A percentile compares a stretch with the other conserved stretches of the same genome.
Evolutionary conservation across 805 yeast genomes (phyloP).

Genomic region (Starmerella vaccinii): DNA sequence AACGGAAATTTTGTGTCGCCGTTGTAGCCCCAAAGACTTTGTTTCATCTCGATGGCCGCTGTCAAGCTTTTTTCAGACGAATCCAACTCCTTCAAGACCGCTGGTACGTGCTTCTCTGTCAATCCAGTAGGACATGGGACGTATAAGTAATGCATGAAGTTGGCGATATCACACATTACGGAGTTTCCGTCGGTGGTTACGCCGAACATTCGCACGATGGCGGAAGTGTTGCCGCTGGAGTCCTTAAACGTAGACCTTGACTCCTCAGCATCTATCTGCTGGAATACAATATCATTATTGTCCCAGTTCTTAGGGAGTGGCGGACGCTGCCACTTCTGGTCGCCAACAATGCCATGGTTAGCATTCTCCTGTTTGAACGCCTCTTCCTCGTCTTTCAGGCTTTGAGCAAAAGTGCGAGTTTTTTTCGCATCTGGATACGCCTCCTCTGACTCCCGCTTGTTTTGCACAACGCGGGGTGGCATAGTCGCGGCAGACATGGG

Average conservation of each 20-base stretch:
- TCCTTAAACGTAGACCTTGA: constrained; percentile 17
- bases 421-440: constrained; percentile 1
- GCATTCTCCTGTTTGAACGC: constrained; percentile 5
- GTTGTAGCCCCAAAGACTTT: constrained; percentile 88
- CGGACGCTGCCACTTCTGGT: constrained; percentile 46
- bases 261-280: constrained; percentile 94
- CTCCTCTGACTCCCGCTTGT: constrained; percentile 1
- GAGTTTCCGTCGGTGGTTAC: constrained; percentile 81
- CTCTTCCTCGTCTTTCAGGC: constrained; percentile 16
- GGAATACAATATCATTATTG: constrained; percentile 34
- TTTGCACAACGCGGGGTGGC: background rate
- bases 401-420: constrained; percentile 12
- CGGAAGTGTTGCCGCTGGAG: constrained; percentile 17
- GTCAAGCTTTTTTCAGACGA: background rate
- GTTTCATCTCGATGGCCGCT: constrained; percentile 61
- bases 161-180: constrained; percentile 78
- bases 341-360: constrained; percentile 21
- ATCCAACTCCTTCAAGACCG: constrained; percentile 23
- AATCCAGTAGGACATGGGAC: constrained; percentile 85
- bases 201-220: constrained; percentile 72
- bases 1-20: constrained; percentile 72
- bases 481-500: constrained; percentile 5
- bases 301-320: constrained; percentile 41
- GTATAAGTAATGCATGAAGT: constrained; percentile 80
- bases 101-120: constrained; percentile 45